Evolutionary conservation across 2,329 filamentous ascomycete species (phyloP).

Genomic region (Graphiopsis chlorocephala): DNA sequence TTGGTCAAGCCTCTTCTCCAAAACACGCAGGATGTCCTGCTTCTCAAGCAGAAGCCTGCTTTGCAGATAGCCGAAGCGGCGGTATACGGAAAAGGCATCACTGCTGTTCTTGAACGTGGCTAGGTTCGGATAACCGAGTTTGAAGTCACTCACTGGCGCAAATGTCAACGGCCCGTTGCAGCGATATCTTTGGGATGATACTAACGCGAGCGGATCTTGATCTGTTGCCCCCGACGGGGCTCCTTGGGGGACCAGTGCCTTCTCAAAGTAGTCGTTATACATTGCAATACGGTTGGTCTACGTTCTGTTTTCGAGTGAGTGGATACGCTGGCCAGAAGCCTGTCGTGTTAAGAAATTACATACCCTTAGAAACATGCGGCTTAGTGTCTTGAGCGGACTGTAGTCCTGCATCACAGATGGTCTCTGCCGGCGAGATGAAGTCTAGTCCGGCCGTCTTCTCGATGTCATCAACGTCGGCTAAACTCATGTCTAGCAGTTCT

Average conservation of each 20-base stretch:
- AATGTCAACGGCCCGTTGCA: neutral
- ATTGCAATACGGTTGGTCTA: neutral
- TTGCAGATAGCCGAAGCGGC: constrained; percentile 43
- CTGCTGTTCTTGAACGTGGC: constrained; percentile 41
- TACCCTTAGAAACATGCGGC: neutral
- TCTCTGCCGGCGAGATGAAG: neutral
- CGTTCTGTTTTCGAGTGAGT: neutral
- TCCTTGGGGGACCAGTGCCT: no score
- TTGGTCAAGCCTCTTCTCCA: constrained; percentile 24
- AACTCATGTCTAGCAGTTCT: neutral
- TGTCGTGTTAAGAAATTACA: neutral
- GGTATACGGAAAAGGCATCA: constrained; percentile 43
- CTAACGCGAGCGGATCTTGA: constrained; percentile 2
- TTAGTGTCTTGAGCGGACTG: no score
- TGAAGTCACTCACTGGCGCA: neutral
- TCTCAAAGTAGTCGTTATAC: neutral
- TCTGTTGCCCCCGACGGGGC: neutral
- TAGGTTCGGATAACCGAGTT: constrained; percentile 37
- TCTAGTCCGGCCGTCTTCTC: neutral
- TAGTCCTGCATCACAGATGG: neutral
- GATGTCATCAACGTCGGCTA: neutral
- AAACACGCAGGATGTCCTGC: constrained; percentile 29
- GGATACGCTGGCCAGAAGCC: neutral
- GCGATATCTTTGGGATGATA: neutral
- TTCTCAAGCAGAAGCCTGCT: constrained; percentile 37